Conservation (phyloP, 179 eudicot species). For the Beta corolliflora region DNA sequence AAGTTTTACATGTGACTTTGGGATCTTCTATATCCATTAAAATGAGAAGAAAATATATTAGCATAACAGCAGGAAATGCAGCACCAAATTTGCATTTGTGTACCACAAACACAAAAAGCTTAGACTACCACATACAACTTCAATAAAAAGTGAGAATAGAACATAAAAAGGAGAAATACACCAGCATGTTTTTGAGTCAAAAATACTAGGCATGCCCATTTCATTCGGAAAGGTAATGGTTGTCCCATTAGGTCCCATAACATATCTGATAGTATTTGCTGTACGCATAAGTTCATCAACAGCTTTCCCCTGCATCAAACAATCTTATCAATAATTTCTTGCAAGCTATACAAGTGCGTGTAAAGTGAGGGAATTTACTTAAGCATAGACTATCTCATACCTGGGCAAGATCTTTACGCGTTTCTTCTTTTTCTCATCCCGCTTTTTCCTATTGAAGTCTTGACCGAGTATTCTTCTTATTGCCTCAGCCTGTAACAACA, state of each 20-base stretch:
- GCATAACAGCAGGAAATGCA: too few relatives aligned
- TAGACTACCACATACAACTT: background rate
- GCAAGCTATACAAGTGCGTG: background rate
- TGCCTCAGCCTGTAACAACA: slow-evolving; percentile 73
- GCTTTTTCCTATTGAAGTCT: slow-evolving; percentile 90
- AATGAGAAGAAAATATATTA: too few relatives aligned
- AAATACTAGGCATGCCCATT: slow-evolving; percentile 62
- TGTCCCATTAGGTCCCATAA: slow-evolving; percentile 80
- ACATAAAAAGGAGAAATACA: slow-evolving; percentile 1
- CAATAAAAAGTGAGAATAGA: background rate
- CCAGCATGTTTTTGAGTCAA: slow-evolving; percentile 54
- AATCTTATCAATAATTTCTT: slow-evolving; percentile 7
- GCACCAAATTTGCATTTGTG: background rate
- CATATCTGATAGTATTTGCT: slow-evolving; percentile 61
- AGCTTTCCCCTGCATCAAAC: slow-evolving; percentile 68
- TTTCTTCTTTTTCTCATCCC: slow-evolving; percentile 85
- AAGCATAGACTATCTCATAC: slow-evolving; percentile 36
- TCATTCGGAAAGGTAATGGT: slow-evolving; percentile 78
- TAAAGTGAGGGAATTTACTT: background rate
- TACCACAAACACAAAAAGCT: background rate
- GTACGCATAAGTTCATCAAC: slow-evolving; percentile 65
- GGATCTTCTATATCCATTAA: too few relatives aligned
- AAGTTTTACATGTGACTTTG: too few relatives aligned
- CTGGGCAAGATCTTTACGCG: slow-evolving; percentile 87
- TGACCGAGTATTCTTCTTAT: slow-evolving; percentile 95